Base-by-base conservation (phyloP, 345 rosid genomes). In the Leavenworthia alabamica region DNA sequence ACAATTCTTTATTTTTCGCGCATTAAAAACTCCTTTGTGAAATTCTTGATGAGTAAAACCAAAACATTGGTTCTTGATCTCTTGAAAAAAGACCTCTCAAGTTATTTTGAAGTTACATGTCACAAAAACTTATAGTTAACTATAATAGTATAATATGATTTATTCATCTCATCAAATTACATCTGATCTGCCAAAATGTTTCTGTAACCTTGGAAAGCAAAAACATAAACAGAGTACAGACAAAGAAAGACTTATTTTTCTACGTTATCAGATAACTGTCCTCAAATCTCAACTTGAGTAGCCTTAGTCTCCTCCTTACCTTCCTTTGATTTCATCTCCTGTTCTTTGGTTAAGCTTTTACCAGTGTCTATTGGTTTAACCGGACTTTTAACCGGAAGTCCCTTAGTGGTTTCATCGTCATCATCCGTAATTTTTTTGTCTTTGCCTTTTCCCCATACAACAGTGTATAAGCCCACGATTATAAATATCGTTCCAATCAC, bases 381-480 rank as follows among this genome's bases (percentile, higher is more conserved):
- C 65, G 51, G 45, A 13, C 40, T 67, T 22, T 74, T 66, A 67
- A 84, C 50, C 3, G 95, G 95, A 68, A 90, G 73, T 49, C 77
- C 82, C 3, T 35, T 69, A 60, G 24, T 13, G 1, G 8, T 58
- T 16, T 22, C 54, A 62, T 75, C 54, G 62, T 75, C 57, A 58
- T 58, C 23, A 32, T 73, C 73, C 1, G 9, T 49, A 57, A 57
- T 11, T 43, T 2, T 59, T 52, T 53, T 60, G 32, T 92, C 95
- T 71, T 89, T 92, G 83, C 89, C 85, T 73, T 89, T 92, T 2
- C 94, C 98, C 98, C 96, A 89, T 35, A 85, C 84, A 29, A 92
- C 97, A 3, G 82, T 78, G 81, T 92, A 89, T 2, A 89, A 86
- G 1, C 96, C 99, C 37, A 76, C 39, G 31, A 93, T 89, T 57